A percentile compares a stretch with the other conserved stretches of the same genome.
Conservation (phyloP, 495 filamentous ascomycete genomes). For the Aspergillus sclerotioniger region DNA sequence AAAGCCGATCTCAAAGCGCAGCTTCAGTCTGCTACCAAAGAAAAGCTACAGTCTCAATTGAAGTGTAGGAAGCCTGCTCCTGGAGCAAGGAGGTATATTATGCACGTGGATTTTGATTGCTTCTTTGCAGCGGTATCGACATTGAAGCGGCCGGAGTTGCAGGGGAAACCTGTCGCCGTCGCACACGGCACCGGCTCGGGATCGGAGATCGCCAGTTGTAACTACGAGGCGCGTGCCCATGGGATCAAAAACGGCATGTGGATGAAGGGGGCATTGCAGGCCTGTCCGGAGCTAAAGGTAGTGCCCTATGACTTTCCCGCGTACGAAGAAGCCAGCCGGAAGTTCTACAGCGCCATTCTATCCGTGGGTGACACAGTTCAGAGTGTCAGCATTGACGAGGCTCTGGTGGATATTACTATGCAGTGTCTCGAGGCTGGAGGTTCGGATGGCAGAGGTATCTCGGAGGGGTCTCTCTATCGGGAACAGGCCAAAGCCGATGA, state of each 20-base stretch:
- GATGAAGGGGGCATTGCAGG: constrained; percentile 85
- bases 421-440: constrained; percentile 65
- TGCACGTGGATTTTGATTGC: constrained; percentile 96
- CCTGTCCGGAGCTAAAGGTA: constrained; percentile 82
- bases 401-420: constrained; percentile 72
- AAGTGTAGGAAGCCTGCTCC: constrained; percentile 44
- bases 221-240: constrained; percentile 81
- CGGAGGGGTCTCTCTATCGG: constrained; percentile 70
- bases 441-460: constrained; percentile 63
- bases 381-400: constrained; percentile 96
- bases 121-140: constrained; percentile 96
- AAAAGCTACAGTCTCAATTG: constrained; percentile 58
- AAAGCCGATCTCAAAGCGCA: constrained; percentile 89
- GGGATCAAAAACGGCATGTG: constrained; percentile 98
- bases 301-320: constrained; percentile 90
- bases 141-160: constrained; percentile 69
- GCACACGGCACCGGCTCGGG: constrained; percentile 82
- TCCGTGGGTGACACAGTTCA: constrained; percentile 78
- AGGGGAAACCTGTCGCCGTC: constrained; percentile 82
- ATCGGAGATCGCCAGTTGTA: constrained; percentile 96
- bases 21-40: constrained; percentile 72
- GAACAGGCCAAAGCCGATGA: constrained; percentile 81
- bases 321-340: constrained; percentile 87
- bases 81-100: constrained; percentile 74
- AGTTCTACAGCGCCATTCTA: constrained; percentile 85